Evolutionary conservation across 139 green algal genomes (phyloP).

Genomic region (Mesotaenium endlicherianum): DNA sequence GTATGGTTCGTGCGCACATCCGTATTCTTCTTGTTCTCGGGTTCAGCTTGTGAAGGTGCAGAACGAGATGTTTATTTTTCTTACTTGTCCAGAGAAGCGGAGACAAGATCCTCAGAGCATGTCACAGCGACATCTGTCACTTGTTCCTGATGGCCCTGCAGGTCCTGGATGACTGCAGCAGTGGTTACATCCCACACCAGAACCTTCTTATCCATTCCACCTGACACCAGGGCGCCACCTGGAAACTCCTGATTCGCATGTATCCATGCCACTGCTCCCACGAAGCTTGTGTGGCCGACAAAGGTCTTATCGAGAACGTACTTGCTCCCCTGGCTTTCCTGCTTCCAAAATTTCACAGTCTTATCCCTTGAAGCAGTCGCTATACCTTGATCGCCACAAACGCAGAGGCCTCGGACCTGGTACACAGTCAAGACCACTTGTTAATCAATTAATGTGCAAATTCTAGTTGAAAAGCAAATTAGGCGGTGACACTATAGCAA

Average conservation of each 20-base stretch:
- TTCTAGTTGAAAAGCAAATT: too few relatives aligned
- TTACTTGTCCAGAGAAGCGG: slow-evolving; percentile 77
- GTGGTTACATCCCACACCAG: slow-evolving; percentile 77
- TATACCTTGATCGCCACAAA: slow-evolving; percentile 17
- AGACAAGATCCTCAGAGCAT: slow-evolving; percentile 67
- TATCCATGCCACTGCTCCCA: slow-evolving; percentile 68
- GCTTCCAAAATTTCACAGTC: slow-evolving; percentile 55
- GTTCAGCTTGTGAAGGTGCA: too few relatives aligned
- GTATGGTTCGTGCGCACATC: too few relatives aligned
- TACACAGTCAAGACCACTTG: not conserved
- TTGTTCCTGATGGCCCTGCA: slow-evolving; percentile 78
- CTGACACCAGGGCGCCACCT: slow-evolving; percentile 68
- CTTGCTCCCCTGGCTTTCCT: not conserved
- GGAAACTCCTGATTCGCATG: slow-evolving; percentile 46
- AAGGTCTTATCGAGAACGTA: slow-evolving; percentile 44
- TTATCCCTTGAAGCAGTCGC: slow-evolving; percentile 75
- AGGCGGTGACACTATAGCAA: too few relatives aligned
- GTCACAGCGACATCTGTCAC: slow-evolving; percentile 74
- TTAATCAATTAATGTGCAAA: too few relatives aligned
- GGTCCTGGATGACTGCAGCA: slow-evolving; percentile 31
- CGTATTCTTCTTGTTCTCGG: too few relatives aligned
- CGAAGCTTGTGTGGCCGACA: slow-evolving; percentile 80
- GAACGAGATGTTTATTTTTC: too few relatives aligned
- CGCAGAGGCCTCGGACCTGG: slow-evolving; percentile 47
- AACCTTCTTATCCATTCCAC: slow-evolving; percentile 76